A percentile compares a stretch with the other conserved stretches of the same genome.
These are phyloP conservation scores for Candida boidinii DNA, from an alignment of 805 yeast species.

Conservation along the genomic window DNA sequence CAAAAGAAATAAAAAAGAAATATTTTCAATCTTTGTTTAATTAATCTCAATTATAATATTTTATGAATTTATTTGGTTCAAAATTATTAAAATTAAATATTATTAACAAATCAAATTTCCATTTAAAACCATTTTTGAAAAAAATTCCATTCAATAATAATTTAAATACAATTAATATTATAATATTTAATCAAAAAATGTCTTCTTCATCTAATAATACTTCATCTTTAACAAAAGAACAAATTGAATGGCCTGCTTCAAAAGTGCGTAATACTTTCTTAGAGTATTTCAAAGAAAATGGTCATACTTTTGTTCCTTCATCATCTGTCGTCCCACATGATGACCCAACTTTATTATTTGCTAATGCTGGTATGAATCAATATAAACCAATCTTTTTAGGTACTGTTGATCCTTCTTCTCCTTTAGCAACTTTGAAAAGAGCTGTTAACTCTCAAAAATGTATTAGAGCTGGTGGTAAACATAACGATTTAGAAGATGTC, in stretches of 20 bases:
- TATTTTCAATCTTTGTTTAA: too few species aligned
- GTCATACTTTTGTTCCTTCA: conserved; percentile 81
- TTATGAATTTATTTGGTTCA: too few species aligned
- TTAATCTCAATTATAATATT: too few species aligned
- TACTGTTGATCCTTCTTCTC: conserved; percentile 91
- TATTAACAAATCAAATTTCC: too few species aligned
- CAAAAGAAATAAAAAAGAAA: too few species aligned
- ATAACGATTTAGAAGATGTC: conserved; percentile 95
- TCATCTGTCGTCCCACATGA: conserved; percentile 96
- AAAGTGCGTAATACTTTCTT: conserved; percentile 72
- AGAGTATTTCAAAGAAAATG: conserved; percentile 60
- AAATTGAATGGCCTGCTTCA: conserved; percentile 37
- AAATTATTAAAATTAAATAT: too few species aligned
- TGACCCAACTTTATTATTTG: conserved; percentile 93
- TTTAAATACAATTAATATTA: too few species aligned
- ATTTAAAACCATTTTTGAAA: too few species aligned
- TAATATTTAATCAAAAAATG: neutral
- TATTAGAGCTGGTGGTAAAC: conserved; percentile 99
- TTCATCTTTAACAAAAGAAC: conserved; percentile 4
- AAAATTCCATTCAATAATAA: too few species aligned
- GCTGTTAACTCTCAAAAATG: conserved; percentile 97
- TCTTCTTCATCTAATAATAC: conserved; percentile 8
- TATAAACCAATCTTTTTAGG: conserved; percentile 97
- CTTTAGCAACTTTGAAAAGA: conserved; percentile 73
- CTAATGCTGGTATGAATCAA: conserved; percentile 99